Base-by-base conservation (phyloP, 345 rosid genomes). In the Salix udensis region DNA sequence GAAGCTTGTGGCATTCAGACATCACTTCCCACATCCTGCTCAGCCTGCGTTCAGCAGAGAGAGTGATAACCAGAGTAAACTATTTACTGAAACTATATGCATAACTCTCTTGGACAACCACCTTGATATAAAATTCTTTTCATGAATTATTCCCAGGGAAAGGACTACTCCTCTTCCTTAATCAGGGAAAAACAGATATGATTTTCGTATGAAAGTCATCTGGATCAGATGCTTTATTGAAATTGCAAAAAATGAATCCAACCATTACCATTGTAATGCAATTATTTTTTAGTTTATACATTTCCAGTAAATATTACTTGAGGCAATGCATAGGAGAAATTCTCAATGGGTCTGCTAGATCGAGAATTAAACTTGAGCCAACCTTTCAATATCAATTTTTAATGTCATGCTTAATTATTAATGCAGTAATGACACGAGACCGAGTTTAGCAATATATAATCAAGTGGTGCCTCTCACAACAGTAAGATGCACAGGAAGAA, bases 1-100 rank as follows among this genome's bases (percentile, higher is more conserved):
- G 99, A 73, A 79, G 91, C 84, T 77, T 86, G 82, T 96, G 98
- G 86, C 96, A 96, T 83, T 93, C 95, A 58, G 75, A 79, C 98
- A 93, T 96, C 46, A 89, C 96, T 81, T 89, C 92, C 99, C 99
- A 96, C 98, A 96, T 96, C 75, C 96, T 89, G 74, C 89, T 87
- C 79, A 96, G 83, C 90, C 99, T 96, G 90, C 69, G 44, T 74
- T 79, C 67, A 58, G 58, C 65, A 61, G 24, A 68, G 73, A 37
- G 64, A 28, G 46, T 39, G 3, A 65, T 71, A 65, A 58, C 14
- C 46, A 42, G 30, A 19, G 48, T 7, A 31, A 24, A 40, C 2
- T 61, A 39, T 4, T 26, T 11, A 58, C 24, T 37, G 24, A 24
- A 11, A 68, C 23, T 39, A 58, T 37, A 19, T 36, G 14, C 73